A percentile compares a stretch with the other conserved stretches of the same genome.
phyloP scores from a whole-genome alignment of 768 basidiomycete genomes.

The Tricholoma terreum region DNA sequence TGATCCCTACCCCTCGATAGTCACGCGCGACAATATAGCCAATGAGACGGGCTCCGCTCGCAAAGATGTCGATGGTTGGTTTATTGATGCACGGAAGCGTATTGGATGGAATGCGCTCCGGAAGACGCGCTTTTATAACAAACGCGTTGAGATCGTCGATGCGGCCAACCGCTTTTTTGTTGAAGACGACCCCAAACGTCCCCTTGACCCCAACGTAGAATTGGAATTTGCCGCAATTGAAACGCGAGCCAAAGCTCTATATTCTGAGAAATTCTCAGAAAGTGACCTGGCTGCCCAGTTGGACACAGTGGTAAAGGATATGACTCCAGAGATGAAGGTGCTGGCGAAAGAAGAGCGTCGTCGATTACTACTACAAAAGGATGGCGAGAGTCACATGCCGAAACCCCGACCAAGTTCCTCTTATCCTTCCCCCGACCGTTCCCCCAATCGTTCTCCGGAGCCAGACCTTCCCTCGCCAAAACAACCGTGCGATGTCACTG shows the following conservation, averaged over 20 bases:
- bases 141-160: constrained; percentile 33
- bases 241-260: constrained; percentile 17
- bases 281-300: constrained; percentile 28
- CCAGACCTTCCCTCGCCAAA: background rate
- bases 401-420: background rate
- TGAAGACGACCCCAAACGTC: constrained; percentile 13
- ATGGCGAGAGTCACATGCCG: background rate
- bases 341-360: constrained; percentile 12
- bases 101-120: constrained; percentile 52
- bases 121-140: constrained; percentile 28
- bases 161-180: constrained; percentile 36
- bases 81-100: constrained; percentile 44
- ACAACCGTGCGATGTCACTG: background rate
- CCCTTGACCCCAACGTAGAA: constrained; percentile 20
- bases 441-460: constrained; percentile 11
- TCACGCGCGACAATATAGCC: constrained; percentile 28
- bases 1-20: constrained; percentile 47
- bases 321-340: constrained; percentile 19
- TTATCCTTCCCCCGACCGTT: constrained; percentile 18
- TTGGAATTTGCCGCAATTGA: constrained; percentile 22
- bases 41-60: constrained; percentile 14
- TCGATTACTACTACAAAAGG: constrained; percentile 1
- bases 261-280: constrained; percentile 19
- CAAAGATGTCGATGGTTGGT: constrained; percentile 46
- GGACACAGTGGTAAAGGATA: constrained; percentile 26